Base-by-base conservation (phyloP, 2,329 filamentous ascomycete genomes). In the Fusarium globosum region DNA sequence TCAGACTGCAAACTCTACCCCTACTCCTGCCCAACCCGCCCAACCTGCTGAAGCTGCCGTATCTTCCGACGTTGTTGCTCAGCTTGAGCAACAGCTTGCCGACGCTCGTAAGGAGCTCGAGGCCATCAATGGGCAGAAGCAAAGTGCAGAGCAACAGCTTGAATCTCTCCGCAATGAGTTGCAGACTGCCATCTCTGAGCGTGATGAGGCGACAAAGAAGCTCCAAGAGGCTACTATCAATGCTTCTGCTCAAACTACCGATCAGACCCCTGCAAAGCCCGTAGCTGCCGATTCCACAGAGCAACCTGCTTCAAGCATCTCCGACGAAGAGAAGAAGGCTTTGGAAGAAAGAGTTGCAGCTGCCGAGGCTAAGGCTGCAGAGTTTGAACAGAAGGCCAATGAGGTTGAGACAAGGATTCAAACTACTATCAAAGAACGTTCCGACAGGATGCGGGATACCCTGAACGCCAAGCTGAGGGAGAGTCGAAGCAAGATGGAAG, bases 381-480 rank as follows among this genome's bases (percentile, higher is more conserved):
- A 92, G 74, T 88, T 89, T 52, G 91, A 94, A 78, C 83, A 86
- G 20, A 92, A 91, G 80, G 88, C 85, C 3, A 87, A 88, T 61
- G 89, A 91, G 68, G 84, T 92, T 21, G 93, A 95, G 78, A 88
- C 89, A 36, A 87, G 86, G 61, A 87, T 90, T 51, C 85, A 89
- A 63, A 84, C 82, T 41, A 90, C 88, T 16, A 86, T 93, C 67
- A 93, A 93, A 76, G 85, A 87, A 59, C 88, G 91, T 49, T 91
- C 90, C 3, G 89, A 93, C 48, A 89, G 88, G 79, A 93, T 94
- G 91, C 92, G 91, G 77, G 86, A 88, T 28, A 83, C 88, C 4
- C 83, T 94, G 56, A 92, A 91, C 76, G 91, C 89, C 79, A 94
- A 93, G 79, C 86, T 97, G 21, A 89, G 86, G 64, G 94, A 94